Evolutionary conservation across 2,329 filamentous ascomycete species (phyloP), one percentile per base, ranked within the genome.

Genomic region (Paecilomyces sp.): DNA sequence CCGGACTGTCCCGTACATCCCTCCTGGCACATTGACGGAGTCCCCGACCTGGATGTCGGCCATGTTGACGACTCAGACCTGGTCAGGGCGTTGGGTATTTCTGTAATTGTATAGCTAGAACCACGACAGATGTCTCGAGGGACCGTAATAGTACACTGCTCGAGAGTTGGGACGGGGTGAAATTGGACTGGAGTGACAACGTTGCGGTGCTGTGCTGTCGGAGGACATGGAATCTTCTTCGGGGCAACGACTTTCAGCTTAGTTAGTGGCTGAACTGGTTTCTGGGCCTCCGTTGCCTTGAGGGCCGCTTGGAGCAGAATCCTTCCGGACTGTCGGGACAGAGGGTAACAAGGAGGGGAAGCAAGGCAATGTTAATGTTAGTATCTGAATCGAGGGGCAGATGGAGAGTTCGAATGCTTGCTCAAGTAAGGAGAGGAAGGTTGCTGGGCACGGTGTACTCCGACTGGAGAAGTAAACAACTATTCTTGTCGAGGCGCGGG

Each of bases 1-100:
- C 72, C 90, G 93, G 65, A 97, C 88, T 1, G 86, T 89, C 55
- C 94, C 94, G 65, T 88, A 81, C 92, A 99, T 96, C 73, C 88
- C 91, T 51, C 94, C 94, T 1, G 93, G 92, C 54, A 97, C 93
- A 66, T 97, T 92, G 63, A 97, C 93, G 34, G 81, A 74, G 71
- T 97, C 93, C 65, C 93, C 93, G 50, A 94, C 81, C 64, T 86
- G 83, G 62, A 96, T 78, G 52, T 85, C 81, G 61, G 72, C 72
- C 74, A 76, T 77, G 25, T 60, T 65, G 36, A 58, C n/a, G 28
- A 22, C 52, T 24, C 33, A 41, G 25, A 57, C 18, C 33, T 13
- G 47, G 41, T 47, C 41, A 47, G 41, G 41, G 41, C 41, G 15
- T 47, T 9, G n/a, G 2, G 41, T 47, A 9, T 47, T n/a, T 9